Evolutionary conservation across 768 basidiomycete species (phyloP), one percentile per base, ranked within the genome.

Genomic region (Dacryopinax primogenitus): DNA sequence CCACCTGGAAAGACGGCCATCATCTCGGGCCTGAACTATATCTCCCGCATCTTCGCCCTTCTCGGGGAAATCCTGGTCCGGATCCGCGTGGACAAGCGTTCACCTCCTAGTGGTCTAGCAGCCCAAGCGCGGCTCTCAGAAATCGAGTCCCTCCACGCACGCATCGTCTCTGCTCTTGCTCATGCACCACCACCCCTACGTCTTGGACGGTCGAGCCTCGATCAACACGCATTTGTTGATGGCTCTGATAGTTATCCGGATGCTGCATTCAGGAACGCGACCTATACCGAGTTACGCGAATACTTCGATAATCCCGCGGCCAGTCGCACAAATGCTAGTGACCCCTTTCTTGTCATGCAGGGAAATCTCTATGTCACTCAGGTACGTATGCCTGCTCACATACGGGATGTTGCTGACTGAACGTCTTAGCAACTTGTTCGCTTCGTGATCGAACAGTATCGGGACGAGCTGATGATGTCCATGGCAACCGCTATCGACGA

Each of bases 301-400:
- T 90, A 92, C 73, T 95, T 94, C 73, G 86, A 92, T 68, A 90
- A 94, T 70, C 92, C 92, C 13, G 88, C 91, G 67, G 90, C 90
- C 7, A 88, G 85, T 9, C 82, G 88, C 23, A 89, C 84, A 65
- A 88, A 89, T 71, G 91, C 92, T 0, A 80, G 90, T 63, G 92
- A 95, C 73, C 87, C 89, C 21, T 94, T 87, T 80, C 79, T 93
- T 33, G 91, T 95, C 33, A 88, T 92, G 83, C 92, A 93, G 74
- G 88, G 88, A 35, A 95, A 95, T 71, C 78, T 95, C 41, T 94
- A 87, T 70, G 92, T 94, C 70, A 94, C 92, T 12, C 92, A 93
- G 82, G 91, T 87, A 68, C 66, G 81, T 68, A 18, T 41, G 30
- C 47, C 21, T 13, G 16, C 33, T 9, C 47, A 35, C 30, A 63